These are phyloP conservation scores for Fusarium burgessii DNA, from an alignment of 2,329 filamentous ascomycete species.

Conservation along the genomic window DNA sequence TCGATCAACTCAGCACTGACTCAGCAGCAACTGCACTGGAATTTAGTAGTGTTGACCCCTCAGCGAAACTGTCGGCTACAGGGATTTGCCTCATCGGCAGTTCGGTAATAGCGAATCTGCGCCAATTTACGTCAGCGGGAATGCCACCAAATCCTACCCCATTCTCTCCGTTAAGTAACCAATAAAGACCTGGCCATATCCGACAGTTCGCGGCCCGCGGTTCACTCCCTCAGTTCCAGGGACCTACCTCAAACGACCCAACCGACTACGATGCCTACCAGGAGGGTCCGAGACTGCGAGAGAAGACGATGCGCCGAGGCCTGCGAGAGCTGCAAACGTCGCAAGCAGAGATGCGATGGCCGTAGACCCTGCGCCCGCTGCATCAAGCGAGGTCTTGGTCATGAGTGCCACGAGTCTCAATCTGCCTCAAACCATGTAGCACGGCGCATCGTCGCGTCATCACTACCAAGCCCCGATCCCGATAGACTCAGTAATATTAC, in stretches of 20 bases:
- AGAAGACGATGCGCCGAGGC: slow-evolving; percentile 44
- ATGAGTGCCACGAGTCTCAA: slow-evolving; percentile 38
- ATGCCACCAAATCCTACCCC: slow-evolving; percentile 4
- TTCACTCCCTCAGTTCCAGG: slow-evolving; percentile 10
- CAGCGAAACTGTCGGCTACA: slow-evolving; percentile 1
- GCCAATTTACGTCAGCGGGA: slow-evolving; percentile 17
- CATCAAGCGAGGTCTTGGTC: slow-evolving; percentile 40
- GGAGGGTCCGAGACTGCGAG: slow-evolving; percentile 42
- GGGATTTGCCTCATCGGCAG: not conserved
- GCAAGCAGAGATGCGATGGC: slow-evolving; percentile 45
- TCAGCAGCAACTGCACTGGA: not conserved
- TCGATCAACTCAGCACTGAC: not conserved
- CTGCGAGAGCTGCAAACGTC: slow-evolving; percentile 44
- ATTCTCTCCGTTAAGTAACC: slow-evolving; percentile 10
- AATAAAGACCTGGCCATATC: slow-evolving; percentile 40
- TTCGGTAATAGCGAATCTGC: not conserved
- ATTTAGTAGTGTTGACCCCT: not conserved
- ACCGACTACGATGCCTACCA: slow-evolving; percentile 38
- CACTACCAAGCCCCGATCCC: slow-evolving; percentile 43
- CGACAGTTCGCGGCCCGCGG: slow-evolving; percentile 40
- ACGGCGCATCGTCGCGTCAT: slow-evolving; percentile 41
- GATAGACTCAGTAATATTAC: slow-evolving; percentile 39
- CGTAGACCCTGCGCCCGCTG: slow-evolving; percentile 42
- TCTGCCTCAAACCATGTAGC: not conserved
- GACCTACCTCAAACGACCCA: slow-evolving; percentile 1